Evolutionary conservation across 2,329 filamentous ascomycete genomes (phyloP), one percentile per base, ranked within the genome.

Genomic region (Dryadomyces quercivorus): DNA sequence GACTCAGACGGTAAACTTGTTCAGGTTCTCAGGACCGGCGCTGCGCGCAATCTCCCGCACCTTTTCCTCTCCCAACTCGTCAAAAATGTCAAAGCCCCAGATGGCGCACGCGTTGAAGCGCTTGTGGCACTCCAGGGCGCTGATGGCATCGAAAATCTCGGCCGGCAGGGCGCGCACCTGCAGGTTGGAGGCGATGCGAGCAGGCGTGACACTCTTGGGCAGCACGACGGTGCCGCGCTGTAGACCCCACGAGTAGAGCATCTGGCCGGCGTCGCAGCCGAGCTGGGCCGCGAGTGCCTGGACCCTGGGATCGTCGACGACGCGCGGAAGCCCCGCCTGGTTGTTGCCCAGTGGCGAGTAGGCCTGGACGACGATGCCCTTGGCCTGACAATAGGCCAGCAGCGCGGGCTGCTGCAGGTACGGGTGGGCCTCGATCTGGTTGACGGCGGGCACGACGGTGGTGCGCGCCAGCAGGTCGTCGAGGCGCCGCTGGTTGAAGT

Each of bases 381-480:
- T 77, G 59, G 72, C 65, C 53, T 75, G 67, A 68, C 76, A 81
- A 66, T 76, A 81, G 15, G 75, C 69, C 8, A 83, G 66, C 31
- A 87, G 68, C 18, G 76, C 71, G 2, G 69, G 69, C 63, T 80
- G 83, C 64, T 85, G 83, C 12, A 86, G 72, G 61, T 84, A 84
- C 2, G 83, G 81, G 65, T 86, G 82, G 52, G 80, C 80, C 65
- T 86, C 83, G 59, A 86, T 80, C 68, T 86, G 83, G 67, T 86
- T 86, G 60, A 77, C 76, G 2, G 79, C 79, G 1, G 83, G 83
- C 1, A 72, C 68, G 12, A 81, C 71, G 43, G 69, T 74, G n/a
- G 76, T 75, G 61, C 77, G 76, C 51, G 63, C 55, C 20, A 75
- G 63, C 45, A 77, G 65, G n/a, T 69, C 61, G 60, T 73, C 65